Conservation (phyloP, 163 green algal genomes). For the Scenedesmus sp. region DNA sequence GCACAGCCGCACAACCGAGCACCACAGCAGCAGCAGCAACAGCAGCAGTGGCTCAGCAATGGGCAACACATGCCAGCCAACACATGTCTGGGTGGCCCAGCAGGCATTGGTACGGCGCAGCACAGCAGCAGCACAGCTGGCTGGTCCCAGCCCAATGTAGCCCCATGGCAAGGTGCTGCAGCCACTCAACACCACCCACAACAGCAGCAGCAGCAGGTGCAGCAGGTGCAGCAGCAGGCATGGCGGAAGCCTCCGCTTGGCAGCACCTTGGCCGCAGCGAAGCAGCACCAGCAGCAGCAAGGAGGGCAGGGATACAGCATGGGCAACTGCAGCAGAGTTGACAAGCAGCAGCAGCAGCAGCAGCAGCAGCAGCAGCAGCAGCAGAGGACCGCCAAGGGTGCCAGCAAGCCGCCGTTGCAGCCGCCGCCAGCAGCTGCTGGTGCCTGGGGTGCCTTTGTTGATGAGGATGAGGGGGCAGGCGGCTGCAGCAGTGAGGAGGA, state of each 20-base stretch:
- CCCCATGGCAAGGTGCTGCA: not conserved
- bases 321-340: not conserved
- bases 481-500: conserved; percentile 10
- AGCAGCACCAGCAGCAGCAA: conserved; percentile 17
- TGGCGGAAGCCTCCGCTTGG: not conserved
- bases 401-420: not conserved
- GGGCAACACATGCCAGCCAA: not conserved
- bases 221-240: not conserved
- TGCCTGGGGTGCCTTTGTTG: conserved; percentile 22
- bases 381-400: not conserved
- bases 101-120: not conserved
- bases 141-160: not conserved
- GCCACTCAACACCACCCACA: not conserved
- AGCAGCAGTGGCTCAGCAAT: not conserved
- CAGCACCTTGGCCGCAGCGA: not conserved
- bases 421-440: conserved; percentile 5
- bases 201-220: not conserved
- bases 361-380: not conserved
- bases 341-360: not conserved
- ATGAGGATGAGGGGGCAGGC: not conserved
- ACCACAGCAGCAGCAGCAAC: not conserved
- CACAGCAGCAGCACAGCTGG: not conserved
- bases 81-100: not conserved
- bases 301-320: not conserved
- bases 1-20: not conserved